Evolutionary conservation across 345 rosid species (phyloP).

Genomic region (Populus davidiana): DNA sequence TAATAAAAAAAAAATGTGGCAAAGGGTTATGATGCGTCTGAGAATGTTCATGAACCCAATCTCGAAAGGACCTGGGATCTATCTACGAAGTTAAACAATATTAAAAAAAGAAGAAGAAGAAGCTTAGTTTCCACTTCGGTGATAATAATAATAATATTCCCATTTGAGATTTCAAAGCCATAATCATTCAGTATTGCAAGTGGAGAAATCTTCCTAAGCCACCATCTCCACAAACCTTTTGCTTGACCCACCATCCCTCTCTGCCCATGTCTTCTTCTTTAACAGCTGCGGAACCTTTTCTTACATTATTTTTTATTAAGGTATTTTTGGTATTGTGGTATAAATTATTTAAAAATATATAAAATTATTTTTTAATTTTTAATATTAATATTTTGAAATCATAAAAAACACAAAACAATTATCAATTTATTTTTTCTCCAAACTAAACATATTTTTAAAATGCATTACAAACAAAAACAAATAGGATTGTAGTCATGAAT

Average conservation of each 20-base stretch:
- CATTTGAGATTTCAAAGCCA: slow-evolving; percentile 36
- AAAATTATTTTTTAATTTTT: too few relatives aligned
- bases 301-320: background rate
- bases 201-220: slow-evolving; percentile 40
- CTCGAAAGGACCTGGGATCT: background rate
- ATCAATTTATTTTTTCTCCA: too few relatives aligned
- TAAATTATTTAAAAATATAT: too few relatives aligned
- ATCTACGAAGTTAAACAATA: background rate
- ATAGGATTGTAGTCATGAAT: too few relatives aligned
- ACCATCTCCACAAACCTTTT: slow-evolving; percentile 29
- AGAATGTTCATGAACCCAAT: background rate
- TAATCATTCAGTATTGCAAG: slow-evolving; percentile 35
- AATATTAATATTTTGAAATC: too few relatives aligned
- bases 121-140: slow-evolving; percentile 20
- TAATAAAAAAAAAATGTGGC: background rate
- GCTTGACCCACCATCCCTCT: slow-evolving; percentile 20
- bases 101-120: background rate
- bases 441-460: too few relatives aligned
- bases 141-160: slow-evolving; percentile 15
- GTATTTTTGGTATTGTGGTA: too few relatives aligned
- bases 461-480: too few relatives aligned
- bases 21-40: background rate
- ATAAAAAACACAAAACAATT: too few relatives aligned
- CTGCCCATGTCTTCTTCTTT: background rate
- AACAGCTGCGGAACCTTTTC: slow-evolving; percentile 2